Percentiles rank a stretch among this genome's conserved stretches.
These are phyloP conservation scores for Diaporthe sp. DNA, from an alignment of 2,329 filamentous ascomycete species.

Conservation along the genomic window DNA sequence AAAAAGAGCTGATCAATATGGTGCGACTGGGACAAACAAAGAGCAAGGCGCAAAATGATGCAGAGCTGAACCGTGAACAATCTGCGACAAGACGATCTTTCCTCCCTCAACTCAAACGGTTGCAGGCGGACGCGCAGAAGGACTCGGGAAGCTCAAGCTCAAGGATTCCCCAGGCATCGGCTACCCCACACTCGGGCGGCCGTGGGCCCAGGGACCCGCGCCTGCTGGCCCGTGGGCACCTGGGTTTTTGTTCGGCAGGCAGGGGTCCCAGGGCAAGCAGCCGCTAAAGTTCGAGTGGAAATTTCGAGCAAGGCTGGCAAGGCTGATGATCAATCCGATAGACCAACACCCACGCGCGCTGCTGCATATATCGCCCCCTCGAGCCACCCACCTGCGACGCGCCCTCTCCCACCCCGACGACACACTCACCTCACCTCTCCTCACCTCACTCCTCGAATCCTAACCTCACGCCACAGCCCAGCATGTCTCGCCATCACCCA, in stretches of 20 bases:
- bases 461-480: slow-evolving; percentile 44
- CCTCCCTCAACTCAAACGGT: slow-evolving; percentile 12
- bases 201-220: slow-evolving; percentile 14
- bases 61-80: not conserved
- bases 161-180: slow-evolving; percentile 22
- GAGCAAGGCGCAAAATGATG: not conserved
- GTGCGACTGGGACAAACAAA: not conserved
- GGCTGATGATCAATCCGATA: slow-evolving; percentile 31
- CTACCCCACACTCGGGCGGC: slow-evolving; percentile 28
- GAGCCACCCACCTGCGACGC: slow-evolving; percentile 4
- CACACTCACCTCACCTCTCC: not conserved
- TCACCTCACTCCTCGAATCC: not conserved
- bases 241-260: slow-evolving; percentile 23
- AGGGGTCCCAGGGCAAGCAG: slow-evolving; percentile 9
- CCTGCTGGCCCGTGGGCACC: not conserved
- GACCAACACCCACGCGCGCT: not conserved
- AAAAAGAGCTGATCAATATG: not conserved
- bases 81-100: slow-evolving; percentile 6
- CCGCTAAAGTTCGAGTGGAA: slow-evolving; percentile 27
- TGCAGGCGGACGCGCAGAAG: not conserved
- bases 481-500: slow-evolving; percentile 94
- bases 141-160: slow-evolving; percentile 29
- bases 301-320: slow-evolving; percentile 38
- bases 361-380: not conserved
- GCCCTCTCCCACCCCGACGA: slow-evolving; percentile 4